Base-by-base conservation (phyloP, 2,329 filamentous ascomycete genomes). In the Ophiostoma quercus region DNA sequence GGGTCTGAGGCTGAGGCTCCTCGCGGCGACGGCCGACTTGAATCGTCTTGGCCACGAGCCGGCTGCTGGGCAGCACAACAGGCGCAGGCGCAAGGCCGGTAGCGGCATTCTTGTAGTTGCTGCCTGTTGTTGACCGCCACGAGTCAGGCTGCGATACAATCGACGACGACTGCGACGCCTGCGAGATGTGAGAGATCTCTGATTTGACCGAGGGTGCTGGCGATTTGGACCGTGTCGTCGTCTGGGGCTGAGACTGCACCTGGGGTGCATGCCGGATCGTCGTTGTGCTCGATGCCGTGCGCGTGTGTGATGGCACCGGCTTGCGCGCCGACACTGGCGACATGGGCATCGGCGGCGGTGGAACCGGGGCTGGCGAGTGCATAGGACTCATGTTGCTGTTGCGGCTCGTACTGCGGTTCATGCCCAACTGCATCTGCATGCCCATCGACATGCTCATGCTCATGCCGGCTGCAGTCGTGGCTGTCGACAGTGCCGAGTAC, bases 101-200 rank as follows among this genome's bases (percentile, higher is more conserved):
- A 39, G 66, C 37, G 8, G 54, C 29, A 29, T 22, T n/a, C 12
- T 41, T 51, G 72, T 76, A 78, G 54, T 74, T 77, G 41, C 79
- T 78, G 65, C 74, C 78, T 16, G 72, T 72, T 12, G 76, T 77
- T 70, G 70, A 73, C 22, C 77, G 72, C 14, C 79, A 71, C n/a
- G 67, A 71, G 39, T 69, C 67, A 1, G 67, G 29, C 63, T 67
- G 70, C 19, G 70, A 71, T 32, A 65, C 32, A 29, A 69, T 34
- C 14, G 67, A 69, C 65, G 66, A 60, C 0, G 67, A 39, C n/a
- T 16, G 54, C 7, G 69, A 70, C 11, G 62, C 47, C 16, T 80
- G 66, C 65, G 80, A 79, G 3, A 76, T 69, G 43, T 79, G 71
- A 0, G 80, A 81, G 4, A 77, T 73, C 11, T 67, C 54, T 11